Percentiles rank a stretch among this genome's conserved stretches.
phyloP scores from a whole-genome alignment of 306 rosid species.

The Quercus aquifolioides region DNA sequence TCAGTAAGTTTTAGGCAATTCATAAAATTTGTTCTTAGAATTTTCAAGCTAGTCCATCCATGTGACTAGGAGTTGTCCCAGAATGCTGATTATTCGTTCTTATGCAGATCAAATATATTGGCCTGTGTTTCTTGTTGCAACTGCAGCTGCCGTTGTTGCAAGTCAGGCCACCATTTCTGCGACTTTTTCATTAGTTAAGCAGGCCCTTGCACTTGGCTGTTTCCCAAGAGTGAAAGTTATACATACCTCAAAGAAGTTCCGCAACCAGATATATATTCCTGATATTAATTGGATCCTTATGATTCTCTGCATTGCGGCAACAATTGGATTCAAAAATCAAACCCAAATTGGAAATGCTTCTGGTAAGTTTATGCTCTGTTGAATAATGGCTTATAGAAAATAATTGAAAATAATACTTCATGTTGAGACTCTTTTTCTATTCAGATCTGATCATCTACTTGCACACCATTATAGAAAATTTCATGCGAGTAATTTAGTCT shows the following conservation, averaged over 20 bases:
- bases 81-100: slow-evolving; percentile 25
- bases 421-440: neutral
- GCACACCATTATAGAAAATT: neutral
- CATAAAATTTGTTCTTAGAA: neutral
- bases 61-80: slow-evolving; percentile 9
- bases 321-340: slow-evolving; percentile 90
- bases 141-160: slow-evolving; percentile 90
- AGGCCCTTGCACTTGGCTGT: slow-evolving; percentile 93
- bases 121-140: slow-evolving; percentile 91
- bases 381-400: neutral
- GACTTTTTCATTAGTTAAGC: slow-evolving; percentile 85
- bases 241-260: slow-evolving; percentile 76
- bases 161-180: slow-evolving; percentile 96
- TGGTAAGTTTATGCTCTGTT: slow-evolving; percentile 43
- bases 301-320: slow-evolving; percentile 88
- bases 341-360: slow-evolving; percentile 94
- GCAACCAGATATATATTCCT: slow-evolving; percentile 80
- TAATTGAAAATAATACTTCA: too few species aligned
- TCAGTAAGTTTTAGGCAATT: neutral
- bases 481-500: neutral
- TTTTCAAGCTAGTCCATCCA: slow-evolving; percentile 4
- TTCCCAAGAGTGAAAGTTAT: slow-evolving; percentile 96
- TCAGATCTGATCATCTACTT: neutral
- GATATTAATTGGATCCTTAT: slow-evolving; percentile 94
- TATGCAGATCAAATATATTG: slow-evolving; percentile 66